Conservation (phyloP, 495 filamentous ascomycete species). For the Penicillium samsonianum region DNA sequence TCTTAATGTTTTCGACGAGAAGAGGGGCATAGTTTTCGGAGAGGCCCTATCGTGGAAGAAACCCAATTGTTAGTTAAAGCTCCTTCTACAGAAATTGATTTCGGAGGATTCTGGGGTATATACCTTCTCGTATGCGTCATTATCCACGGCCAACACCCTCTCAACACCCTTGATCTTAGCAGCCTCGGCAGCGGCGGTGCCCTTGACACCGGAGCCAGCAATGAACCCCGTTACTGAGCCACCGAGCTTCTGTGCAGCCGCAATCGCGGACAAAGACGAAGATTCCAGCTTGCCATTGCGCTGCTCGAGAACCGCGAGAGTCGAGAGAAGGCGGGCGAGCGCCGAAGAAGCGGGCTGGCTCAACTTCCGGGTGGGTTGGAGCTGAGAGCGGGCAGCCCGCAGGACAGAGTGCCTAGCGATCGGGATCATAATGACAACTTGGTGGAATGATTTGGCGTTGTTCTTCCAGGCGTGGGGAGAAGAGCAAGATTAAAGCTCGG, state of each 20-base stretch:
- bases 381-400: conserved; percentile 51
- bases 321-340: conserved; percentile 75
- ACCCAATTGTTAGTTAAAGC: conserved; percentile 6
- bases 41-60: conserved; percentile 60
- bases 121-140: conserved; percentile 89
- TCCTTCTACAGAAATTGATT: background rate
- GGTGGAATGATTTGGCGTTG: conserved; percentile 11
- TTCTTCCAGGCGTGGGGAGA: conserved; percentile 15
- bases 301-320: conserved; percentile 90
- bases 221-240: conserved; percentile 84
- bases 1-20: conserved; percentile 93
- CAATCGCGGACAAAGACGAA: conserved; percentile 82
- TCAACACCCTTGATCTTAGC: conserved; percentile 87
- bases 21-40: conserved; percentile 95
- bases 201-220: conserved; percentile 77
- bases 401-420: conserved; percentile 47
- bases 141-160: conserved; percentile 88
- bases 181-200: conserved; percentile 75
- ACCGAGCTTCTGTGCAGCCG: conserved; percentile 83
- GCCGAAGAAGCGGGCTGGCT: conserved; percentile 44
- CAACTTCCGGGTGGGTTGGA: conserved; percentile 33
- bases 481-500: conserved; percentile 29
- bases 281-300: conserved; percentile 81
- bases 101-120: background rate
- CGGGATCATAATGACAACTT: conserved; percentile 40